These are phyloP conservation scores for Lotus japonicus DNA, from an alignment of 306 rosid genomes.

Conservation along the genomic window DNA sequence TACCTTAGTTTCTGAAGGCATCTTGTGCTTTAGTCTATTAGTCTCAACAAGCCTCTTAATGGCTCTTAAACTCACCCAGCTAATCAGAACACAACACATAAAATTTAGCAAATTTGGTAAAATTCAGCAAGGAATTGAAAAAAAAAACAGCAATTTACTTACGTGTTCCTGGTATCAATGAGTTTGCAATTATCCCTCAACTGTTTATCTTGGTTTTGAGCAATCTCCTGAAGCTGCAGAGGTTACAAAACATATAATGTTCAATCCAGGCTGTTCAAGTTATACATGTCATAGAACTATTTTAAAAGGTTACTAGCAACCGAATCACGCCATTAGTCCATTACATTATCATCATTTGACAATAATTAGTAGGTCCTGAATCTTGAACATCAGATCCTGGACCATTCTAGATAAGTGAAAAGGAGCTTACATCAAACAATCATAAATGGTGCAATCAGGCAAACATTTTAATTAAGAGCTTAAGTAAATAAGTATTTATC, in stretches of 20 bases:
- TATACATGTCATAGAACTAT: background rate
- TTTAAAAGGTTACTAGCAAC: slow-evolving; percentile 11
- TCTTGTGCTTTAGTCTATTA: slow-evolving; percentile 35
- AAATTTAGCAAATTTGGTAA: background rate
- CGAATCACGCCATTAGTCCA: background rate
- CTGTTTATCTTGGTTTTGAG: slow-evolving; percentile 43
- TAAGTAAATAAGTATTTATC: no score
- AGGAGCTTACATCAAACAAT: background rate
- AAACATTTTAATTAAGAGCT: no score
- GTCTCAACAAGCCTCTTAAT: slow-evolving; percentile 48
- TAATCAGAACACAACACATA: slow-evolving; percentile 12
- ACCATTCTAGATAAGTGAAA: background rate
- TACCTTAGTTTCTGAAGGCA: slow-evolving; percentile 39
- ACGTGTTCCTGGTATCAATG: slow-evolving; percentile 55
- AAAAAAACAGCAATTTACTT: slow-evolving; percentile 31
- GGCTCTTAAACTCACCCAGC: slow-evolving; percentile 64
- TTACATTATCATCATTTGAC: slow-evolving; percentile 5
- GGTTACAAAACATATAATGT: background rate
- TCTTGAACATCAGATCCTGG: background rate
- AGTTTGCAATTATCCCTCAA: slow-evolving; percentile 48
- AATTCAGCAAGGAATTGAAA: slow-evolving; percentile 1
- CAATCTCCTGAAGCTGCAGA: slow-evolving; percentile 63
- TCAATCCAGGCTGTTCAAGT: slow-evolving; percentile 11
- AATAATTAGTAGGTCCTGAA: background rate
- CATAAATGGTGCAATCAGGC: background rate